Evolutionary conservation across 768 basidiomycete genomes (phyloP), one percentile per base, ranked within the genome.

Genomic region (Agrocybe pediades): DNA sequence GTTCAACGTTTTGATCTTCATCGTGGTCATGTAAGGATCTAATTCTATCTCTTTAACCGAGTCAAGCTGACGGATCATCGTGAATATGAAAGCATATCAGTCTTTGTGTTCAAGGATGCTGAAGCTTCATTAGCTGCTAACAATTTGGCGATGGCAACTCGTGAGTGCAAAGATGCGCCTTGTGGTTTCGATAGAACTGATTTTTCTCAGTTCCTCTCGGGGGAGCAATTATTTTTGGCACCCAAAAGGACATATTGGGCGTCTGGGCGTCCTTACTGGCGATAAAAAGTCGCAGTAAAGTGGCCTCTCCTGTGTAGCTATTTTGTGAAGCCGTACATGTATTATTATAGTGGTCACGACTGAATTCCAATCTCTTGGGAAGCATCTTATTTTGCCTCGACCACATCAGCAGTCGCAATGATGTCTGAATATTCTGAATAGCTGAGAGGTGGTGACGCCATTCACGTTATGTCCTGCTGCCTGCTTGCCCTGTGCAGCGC

Each of bases 241-340:
- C 42, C 13, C 56, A 60, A 41, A 54, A 60, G 55, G 59, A 60
- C 21, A 60, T 60, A 20, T 36, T 51, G 20, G 2, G 46, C 19
- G 50, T 52, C 13, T 60, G 59, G 55, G 55, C 48, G n/a, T 60
- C 33, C 11, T 36, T n/a, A n/a, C n/a, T n/a, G n/a, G n/a, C n/a
- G n/a, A n/a, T n/a, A n/a, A n/a, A n/a, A n/a, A n/a, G n/a, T n/a
- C n/a, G n/a, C n/a, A n/a, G n/a, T n/a, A n/a, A n/a, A n/a, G n/a
- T n/a, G n/a, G n/a, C n/a, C n/a, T n/a, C n/a, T n/a, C n/a, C n/a
- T n/a, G n/a, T n/a, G n/a, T n/a, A n/a, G n/a, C n/a, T n/a, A n/a
- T n/a, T n/a, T n/a, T n/a, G n/a, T n/a, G n/a, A n/a, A n/a, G n/a
- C n/a, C n/a, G n/a, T n/a, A n/a, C n/a, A n/a, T n/a, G n/a, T n/a